These are phyloP conservation scores for Oryza brachyantha DNA, from an alignment of 176 grass and related monocot genomes.

Conservation along the genomic window DNA sequence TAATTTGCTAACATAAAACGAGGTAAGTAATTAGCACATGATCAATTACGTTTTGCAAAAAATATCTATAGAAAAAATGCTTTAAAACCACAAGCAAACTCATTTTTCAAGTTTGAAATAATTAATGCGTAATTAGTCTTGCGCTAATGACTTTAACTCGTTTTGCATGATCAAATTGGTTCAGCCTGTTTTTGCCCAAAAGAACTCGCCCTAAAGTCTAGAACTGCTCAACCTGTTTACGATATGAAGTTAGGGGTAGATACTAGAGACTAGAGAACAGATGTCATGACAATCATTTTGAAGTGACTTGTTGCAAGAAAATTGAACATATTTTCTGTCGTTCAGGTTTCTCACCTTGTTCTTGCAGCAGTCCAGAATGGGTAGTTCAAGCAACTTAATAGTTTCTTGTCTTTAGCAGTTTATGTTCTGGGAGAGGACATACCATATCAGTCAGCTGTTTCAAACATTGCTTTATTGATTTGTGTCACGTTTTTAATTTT, in stretches of 20 bases:
- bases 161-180: too few relatives aligned
- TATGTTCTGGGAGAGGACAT: background rate
- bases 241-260: background rate
- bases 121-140: too few relatives aligned
- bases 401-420: background rate
- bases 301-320: background rate
- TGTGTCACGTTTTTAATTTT: background rate
- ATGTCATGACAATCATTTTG: background rate
- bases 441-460: background rate
- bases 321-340: background rate
- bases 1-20: too few relatives aligned
- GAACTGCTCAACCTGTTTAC: background rate
- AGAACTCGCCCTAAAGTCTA: too few relatives aligned
- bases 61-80: too few relatives aligned
- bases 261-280: background rate
- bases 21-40: too few relatives aligned
- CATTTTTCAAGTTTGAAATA: too few relatives aligned
- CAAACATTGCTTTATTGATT: background rate
- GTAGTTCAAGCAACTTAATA: background rate
- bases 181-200: too few relatives aligned
- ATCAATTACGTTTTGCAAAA: too few relatives aligned
- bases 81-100: too few relatives aligned
- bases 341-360: conserved; percentile 8
- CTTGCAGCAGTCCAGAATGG: background rate
- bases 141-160: too few relatives aligned